phyloP scores from a whole-genome alignment of 2,329 filamentous ascomycete genomes.

The Monilinia fructicola region DNA sequence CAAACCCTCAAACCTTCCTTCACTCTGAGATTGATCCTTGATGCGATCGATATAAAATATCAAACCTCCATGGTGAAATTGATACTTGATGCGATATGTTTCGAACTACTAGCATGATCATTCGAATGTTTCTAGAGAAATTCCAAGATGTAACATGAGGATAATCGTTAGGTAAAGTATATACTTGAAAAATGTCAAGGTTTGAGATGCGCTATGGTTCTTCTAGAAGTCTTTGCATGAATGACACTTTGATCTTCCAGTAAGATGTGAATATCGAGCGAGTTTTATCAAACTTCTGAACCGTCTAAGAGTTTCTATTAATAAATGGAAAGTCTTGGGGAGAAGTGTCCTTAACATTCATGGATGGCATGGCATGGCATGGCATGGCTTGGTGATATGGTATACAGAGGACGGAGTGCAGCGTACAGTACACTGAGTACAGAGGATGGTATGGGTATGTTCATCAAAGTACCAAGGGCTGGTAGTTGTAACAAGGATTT shows the following conservation, averaged over 20 bases:
- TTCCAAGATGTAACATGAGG: not conserved
- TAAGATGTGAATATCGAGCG: not conserved
- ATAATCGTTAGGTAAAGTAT: not conserved
- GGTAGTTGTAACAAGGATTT: not conserved
- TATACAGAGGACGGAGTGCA: too few relatives aligned
- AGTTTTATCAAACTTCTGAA: not conserved
- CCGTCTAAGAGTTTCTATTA: conserved; percentile 1
- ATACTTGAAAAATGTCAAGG: not conserved
- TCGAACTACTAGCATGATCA: not conserved
- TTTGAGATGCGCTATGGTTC: not conserved
- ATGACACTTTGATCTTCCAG: not conserved
- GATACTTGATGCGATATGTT: too few relatives aligned
- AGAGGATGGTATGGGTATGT: too few relatives aligned
- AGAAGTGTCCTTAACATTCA: not conserved
- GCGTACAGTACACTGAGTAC: too few relatives aligned
- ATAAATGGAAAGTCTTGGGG: not conserved
- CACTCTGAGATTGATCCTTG: too few relatives aligned
- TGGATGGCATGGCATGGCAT: too few relatives aligned
- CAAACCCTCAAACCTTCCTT: too few relatives aligned
- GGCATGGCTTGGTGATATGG: too few relatives aligned
- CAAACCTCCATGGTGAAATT: too few relatives aligned
- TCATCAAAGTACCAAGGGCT: too few relatives aligned
- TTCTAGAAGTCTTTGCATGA: conserved; percentile 14
- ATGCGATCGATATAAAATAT: not conserved
- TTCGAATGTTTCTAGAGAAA: not conserved